Evolutionary conservation across 148 eudicot genomes (phyloP).

Genomic region (Polygonum maritimum): DNA sequence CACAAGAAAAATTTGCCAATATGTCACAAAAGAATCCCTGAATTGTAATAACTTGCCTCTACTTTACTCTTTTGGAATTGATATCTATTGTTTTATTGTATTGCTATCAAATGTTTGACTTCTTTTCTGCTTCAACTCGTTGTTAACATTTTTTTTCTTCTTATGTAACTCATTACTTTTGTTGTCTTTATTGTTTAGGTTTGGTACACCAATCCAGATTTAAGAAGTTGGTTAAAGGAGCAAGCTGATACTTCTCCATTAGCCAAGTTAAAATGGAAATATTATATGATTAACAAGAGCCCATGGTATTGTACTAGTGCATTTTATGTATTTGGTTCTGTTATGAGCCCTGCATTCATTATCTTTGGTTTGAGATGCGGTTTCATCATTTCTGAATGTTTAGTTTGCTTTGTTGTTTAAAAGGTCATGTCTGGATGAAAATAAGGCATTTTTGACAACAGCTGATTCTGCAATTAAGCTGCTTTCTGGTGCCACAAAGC

Average conservation of each 20-base stretch:
- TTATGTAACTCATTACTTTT: neutral
- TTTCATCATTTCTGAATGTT: neutral
- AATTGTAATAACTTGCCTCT: neutral
- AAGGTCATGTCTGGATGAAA: constrained; percentile 90
- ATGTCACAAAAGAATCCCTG: neutral
- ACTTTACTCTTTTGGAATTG: neutral
- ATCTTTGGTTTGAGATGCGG: neutral
- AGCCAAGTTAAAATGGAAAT: constrained; percentile 70
- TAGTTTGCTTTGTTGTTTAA: neutral
- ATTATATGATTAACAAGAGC: constrained; percentile 70
- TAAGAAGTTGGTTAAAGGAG: constrained; percentile 77
- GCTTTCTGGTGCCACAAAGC: constrained; percentile 57
- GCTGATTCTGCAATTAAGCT: constrained; percentile 78
- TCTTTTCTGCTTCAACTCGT: neutral
- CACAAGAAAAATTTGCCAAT: neutral
- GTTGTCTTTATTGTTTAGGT: constrained; percentile 31
- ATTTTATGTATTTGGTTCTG: neutral
- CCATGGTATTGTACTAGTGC: constrained; percentile 55
- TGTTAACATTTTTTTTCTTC: neutral
- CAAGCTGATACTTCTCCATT: constrained; percentile 50
- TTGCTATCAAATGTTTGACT: neutral
- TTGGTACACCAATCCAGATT: constrained; percentile 69
- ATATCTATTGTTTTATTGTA: neutral
- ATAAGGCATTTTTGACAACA: constrained; percentile 67
- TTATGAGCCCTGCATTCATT: neutral